Conservation (phyloP, 2,329 filamentous ascomycete genomes). For the Cordyceps fumosorosea region DNA sequence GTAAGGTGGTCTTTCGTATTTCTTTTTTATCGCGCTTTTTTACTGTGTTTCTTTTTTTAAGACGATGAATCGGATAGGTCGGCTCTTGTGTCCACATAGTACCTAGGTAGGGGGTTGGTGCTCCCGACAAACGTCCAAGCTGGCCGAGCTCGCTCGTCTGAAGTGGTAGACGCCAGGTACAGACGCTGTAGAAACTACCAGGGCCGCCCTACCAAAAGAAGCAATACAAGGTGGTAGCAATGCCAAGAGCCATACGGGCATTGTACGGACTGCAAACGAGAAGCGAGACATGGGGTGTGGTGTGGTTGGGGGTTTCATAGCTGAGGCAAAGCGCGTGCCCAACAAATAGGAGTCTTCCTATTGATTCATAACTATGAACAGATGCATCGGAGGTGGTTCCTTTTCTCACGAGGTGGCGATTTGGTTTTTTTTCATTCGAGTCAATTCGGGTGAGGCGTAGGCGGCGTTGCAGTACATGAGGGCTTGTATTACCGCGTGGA, state of each 20-base stretch:
- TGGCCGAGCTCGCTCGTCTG: background rate
- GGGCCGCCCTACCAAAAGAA: background rate
- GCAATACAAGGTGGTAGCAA: slow-evolving; percentile 5
- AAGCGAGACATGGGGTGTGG: slow-evolving; percentile 7
- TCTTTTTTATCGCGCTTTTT: background rate
- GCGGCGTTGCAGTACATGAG: background rate
- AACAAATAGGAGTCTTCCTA: background rate
- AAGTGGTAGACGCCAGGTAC: slow-evolving; percentile 4
- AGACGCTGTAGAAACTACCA: slow-evolving; percentile 9
- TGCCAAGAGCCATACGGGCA: slow-evolving; percentile 3
- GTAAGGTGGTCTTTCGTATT: background rate
- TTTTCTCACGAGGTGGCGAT: background rate
- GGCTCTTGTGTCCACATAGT: background rate
- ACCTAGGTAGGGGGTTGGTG: background rate
- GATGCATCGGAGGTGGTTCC: background rate
- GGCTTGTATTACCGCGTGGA: background rate
- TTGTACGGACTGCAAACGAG: background rate
- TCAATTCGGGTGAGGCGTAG: background rate
- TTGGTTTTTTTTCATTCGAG: no score
- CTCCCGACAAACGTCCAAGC: no score
- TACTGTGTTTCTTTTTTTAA: background rate
- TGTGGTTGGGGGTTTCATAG: background rate
- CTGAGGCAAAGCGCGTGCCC: background rate
- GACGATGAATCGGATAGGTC: background rate
- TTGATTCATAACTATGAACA: background rate